Evolutionary conservation across 75 land plant species (phyloP).

Genomic region (Cupressus sempervirens): DNA sequence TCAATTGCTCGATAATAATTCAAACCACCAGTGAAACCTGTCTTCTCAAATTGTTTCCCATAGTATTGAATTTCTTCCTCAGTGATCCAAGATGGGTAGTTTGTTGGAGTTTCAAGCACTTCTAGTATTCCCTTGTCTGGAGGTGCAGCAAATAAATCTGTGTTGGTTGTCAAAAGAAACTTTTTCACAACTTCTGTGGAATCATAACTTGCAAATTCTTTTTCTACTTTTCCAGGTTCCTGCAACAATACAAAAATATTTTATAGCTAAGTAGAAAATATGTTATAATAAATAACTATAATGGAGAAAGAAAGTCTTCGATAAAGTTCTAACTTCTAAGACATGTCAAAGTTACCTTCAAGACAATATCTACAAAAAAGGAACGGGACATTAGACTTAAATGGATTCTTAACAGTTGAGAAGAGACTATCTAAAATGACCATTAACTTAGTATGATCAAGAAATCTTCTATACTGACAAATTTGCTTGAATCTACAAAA

Average conservation of each 20-base stretch:
- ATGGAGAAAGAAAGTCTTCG: not conserved
- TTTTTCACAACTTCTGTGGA: constrained; percentile 19
- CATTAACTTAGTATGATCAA: not conserved
- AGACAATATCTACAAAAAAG: not conserved
- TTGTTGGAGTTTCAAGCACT: constrained; percentile 13
- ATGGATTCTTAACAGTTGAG: too few relatives aligned
- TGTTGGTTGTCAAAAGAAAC: constrained; percentile 15
- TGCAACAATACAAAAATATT: constrained; percentile 6
- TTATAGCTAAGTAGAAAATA: constrained; percentile 4
- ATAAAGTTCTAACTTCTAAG: not conserved
- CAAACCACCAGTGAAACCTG: constrained; percentile 26
- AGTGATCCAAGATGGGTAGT: constrained; percentile 58
- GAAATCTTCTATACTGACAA: not conserved
- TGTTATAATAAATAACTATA: not conserved
- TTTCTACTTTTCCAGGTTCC: constrained; percentile 47
- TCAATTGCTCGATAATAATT: constrained; percentile 27
- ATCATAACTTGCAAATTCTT: constrained; percentile 52
- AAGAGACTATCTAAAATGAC: not conserved
- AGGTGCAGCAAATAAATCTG: constrained; percentile 29
- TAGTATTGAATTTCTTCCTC: constrained; percentile 64
- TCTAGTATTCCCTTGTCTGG: constrained; percentile 41
- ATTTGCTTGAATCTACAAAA: not conserved
- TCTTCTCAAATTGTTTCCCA: constrained; percentile 15
- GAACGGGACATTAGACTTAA: too few relatives aligned
- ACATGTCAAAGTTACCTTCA: not conserved